A percentile compares a stretch with the other conserved stretches of the same genome.
Conservation (phyloP, 345 rosid species). For the Combretum micranthum region DNA sequence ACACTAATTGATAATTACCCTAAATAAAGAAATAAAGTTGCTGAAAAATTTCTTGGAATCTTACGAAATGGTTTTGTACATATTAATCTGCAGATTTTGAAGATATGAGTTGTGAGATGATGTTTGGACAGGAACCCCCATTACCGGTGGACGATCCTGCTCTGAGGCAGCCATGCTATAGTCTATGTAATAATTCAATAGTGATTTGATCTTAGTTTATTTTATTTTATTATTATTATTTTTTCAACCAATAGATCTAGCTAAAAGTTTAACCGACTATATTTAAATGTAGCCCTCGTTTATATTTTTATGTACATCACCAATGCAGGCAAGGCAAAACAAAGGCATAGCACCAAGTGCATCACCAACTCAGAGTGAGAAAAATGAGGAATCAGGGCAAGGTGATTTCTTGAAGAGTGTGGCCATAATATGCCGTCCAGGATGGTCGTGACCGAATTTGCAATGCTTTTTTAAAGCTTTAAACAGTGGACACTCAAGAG, state of each 20-base stretch:
- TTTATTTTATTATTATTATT: background rate
- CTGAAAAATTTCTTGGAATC: background rate
- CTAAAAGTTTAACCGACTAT: background rate
- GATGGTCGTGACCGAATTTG: no score
- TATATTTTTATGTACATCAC: slow-evolving; percentile 1
- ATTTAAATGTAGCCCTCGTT: background rate
- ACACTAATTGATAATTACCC: no score
- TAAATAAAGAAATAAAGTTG: background rate
- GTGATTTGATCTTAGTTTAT: slow-evolving; percentile 2
- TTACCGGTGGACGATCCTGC: slow-evolving; percentile 63
- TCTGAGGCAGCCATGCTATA: slow-evolving; percentile 72
- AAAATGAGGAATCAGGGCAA: no score
- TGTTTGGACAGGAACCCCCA: slow-evolving; percentile 86
- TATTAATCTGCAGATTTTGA: slow-evolving; percentile 65
- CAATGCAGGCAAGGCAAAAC: slow-evolving; percentile 63
- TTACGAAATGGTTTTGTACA: background rate
- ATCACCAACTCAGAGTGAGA: slow-evolving; percentile 3
- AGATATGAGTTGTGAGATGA: slow-evolving; percentile 91
- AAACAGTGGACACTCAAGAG: no score
- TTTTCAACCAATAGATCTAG: background rate
- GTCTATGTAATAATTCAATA: slow-evolving; percentile 47
- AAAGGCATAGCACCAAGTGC: slow-evolving; percentile 46
- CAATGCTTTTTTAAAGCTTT: no score
- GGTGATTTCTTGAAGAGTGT: no score
- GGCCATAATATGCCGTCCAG: no score